A percentile compares a stretch with the other conserved stretches of the same genome.
These are phyloP conservation scores for Bothriochloa decipiens DNA, from an alignment of 176 grass and related monocot genomes.

Conservation along the genomic window DNA sequence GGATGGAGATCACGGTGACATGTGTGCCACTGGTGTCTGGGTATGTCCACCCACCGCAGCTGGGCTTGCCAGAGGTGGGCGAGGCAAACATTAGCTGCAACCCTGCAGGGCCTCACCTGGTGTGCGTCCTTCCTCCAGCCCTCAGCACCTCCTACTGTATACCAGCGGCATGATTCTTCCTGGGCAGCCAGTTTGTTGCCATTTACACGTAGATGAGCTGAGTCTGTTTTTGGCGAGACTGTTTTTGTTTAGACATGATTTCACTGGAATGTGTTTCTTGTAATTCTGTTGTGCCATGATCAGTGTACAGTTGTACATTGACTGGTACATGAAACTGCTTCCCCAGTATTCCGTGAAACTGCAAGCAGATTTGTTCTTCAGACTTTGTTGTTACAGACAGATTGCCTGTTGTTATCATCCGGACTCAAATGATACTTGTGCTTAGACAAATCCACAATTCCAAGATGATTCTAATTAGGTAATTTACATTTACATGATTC, in stretches of 20 bases:
- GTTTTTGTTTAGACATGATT: background rate
- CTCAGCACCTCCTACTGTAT: constrained; percentile 97
- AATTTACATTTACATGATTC: background rate
- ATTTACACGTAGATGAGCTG: constrained; percentile 9
- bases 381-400: background rate
- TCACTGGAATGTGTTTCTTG: constrained; percentile 2
- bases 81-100: constrained; percentile 85
- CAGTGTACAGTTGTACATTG: background rate
- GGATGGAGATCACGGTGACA: constrained; percentile 92
- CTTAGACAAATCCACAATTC: background rate
- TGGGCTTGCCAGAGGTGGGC: constrained; percentile 77
- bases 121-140: constrained; percentile 86
- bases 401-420: background rate
- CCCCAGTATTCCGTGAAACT: background rate
- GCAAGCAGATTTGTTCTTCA: background rate
- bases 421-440: background rate
- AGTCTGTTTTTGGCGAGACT: background rate
- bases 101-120: constrained; percentile 85
- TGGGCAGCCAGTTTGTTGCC: background rate
- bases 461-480: background rate
- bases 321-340: background rate
- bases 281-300: background rate
- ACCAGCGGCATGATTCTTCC: constrained; percentile 66
- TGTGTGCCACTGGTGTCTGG: constrained; percentile 88
- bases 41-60: constrained; percentile 85